Evolutionary conservation across 129 eudicot genomes (phyloP).

Genomic region (Saussurea involucrata): DNA sequence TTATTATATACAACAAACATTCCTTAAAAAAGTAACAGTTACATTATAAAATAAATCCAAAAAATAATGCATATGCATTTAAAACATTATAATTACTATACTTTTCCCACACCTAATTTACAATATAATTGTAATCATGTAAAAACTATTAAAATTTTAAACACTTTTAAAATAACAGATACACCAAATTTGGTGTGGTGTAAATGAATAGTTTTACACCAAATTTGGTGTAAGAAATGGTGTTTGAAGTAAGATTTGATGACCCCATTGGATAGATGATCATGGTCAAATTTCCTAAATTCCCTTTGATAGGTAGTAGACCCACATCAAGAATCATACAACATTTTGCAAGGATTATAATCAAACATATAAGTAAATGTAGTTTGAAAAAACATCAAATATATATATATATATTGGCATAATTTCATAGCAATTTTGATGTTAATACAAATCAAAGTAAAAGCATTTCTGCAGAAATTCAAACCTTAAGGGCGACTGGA

Average conservation of each 20-base stretch:
- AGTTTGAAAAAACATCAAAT: neutral
- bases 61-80: neutral
- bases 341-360: neutral
- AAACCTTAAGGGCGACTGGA: conserved; percentile 93
- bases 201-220: too few species aligned
- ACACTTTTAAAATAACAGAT: too few species aligned
- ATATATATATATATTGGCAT: too few species aligned
- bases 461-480: neutral
- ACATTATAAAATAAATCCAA: neutral
- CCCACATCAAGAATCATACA: neutral
- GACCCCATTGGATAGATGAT: too few species aligned
- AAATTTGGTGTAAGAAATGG: too few species aligned
- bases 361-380: neutral
- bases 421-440: neutral
- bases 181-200: neutral
- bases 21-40: neutral
- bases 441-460: neutral
- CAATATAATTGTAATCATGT: too few species aligned
- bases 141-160: too few species aligned
- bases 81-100: neutral
- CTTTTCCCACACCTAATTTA: neutral
- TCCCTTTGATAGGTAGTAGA: too few species aligned
- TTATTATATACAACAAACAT: neutral
- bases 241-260: neutral
- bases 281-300: neutral